A percentile compares a stretch with the other conserved stretches of the same genome.
phyloP scores from a whole-genome alignment of 176 grass and related monocot genomes.

The Phyllostachys edulis region DNA sequence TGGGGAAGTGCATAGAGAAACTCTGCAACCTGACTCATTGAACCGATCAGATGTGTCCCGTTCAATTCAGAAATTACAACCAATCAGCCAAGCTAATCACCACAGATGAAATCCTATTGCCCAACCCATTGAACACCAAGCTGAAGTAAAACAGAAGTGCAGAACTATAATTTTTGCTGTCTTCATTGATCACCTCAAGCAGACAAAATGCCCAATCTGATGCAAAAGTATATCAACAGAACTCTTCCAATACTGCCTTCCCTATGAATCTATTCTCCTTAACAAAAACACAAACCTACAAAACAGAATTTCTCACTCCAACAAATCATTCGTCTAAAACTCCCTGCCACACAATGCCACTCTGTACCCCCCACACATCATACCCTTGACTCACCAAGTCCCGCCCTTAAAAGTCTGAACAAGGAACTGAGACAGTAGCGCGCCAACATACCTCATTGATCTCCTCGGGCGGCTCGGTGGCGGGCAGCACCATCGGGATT shows the following conservation, averaged over 20 bases:
- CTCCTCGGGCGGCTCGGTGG: conserved; percentile 50
- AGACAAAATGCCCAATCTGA: background rate
- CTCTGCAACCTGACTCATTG: background rate
- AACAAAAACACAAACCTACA: background rate
- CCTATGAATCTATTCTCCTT: background rate
- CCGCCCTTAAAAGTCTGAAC: background rate
- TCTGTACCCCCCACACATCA: background rate
- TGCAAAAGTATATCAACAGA: background rate
- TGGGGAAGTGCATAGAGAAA: conserved; percentile 12
- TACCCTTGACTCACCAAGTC: background rate
- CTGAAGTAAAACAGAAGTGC: conserved; percentile 21
- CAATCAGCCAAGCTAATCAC: background rate
- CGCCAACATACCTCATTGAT: conserved; percentile 63
- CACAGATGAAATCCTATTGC: background rate
- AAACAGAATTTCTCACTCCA: background rate
- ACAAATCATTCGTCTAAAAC: background rate
- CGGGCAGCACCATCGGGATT: conserved; percentile 32
- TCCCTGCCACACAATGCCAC: background rate
- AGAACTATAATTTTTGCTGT: background rate
- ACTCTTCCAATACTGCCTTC: background rate
- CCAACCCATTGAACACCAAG: background rate
- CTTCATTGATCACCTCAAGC: background rate
- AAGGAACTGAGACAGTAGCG: background rate
- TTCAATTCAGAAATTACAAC: background rate
- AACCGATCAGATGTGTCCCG: background rate